These are phyloP conservation scores for Oryza nivara DNA, from an alignment of 176 grass and related monocot species.

Conservation along the genomic window DNA sequence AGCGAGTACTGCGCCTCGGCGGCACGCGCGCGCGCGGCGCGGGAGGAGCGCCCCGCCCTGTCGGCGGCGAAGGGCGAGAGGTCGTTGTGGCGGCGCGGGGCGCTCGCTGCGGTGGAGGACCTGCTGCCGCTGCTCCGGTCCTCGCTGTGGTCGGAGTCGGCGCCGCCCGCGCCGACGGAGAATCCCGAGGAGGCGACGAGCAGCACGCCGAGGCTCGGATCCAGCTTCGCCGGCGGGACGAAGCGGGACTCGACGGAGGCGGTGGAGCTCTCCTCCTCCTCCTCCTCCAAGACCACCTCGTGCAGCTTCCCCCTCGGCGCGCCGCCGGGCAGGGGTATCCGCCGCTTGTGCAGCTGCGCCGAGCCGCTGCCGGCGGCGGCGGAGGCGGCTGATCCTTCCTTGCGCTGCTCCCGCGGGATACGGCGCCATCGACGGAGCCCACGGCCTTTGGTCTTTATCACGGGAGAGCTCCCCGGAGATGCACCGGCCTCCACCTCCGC, in stretches of 20 bases:
- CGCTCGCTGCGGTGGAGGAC: constrained; percentile 67
- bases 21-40: constrained; percentile 13
- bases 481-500: background rate
- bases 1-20: constrained; percentile 41
- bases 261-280: constrained; percentile 51
- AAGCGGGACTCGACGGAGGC: constrained; percentile 66
- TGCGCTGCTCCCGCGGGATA: constrained; percentile 47
- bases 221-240: constrained; percentile 34
- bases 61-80: background rate
- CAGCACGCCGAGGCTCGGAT: constrained; percentile 44
- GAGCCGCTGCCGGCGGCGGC: constrained; percentile 19
- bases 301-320: constrained; percentile 35
- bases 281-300: background rate
- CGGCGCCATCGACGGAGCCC: constrained; percentile 63
- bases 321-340: constrained; percentile 31
- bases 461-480: constrained; percentile 3
- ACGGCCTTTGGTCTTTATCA: constrained; percentile 24
- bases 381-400: background rate
- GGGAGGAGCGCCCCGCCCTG: constrained; percentile 30
- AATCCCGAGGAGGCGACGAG: constrained; percentile 53
- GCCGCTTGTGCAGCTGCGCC: constrained; percentile 58
- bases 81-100: constrained; percentile 34
- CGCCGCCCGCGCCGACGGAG: constrained; percentile 53
- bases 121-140: constrained; percentile 64
- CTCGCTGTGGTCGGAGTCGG: constrained; percentile 72